Evolutionary conservation across 1,139 yeast genomes (phyloP).

Genomic region (Yamadazyma pseudoaaseri): DNA sequence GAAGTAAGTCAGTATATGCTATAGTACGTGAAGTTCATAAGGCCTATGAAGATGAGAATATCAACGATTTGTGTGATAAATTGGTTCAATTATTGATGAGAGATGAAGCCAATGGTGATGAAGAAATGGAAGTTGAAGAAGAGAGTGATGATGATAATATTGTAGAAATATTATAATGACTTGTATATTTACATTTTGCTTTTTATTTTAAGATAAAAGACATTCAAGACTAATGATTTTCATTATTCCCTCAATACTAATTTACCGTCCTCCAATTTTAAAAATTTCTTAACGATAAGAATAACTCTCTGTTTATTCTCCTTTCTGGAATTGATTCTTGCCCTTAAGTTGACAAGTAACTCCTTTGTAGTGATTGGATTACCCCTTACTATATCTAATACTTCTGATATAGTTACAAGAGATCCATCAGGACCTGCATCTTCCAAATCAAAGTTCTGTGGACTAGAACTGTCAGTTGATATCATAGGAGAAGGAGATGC

Average conservation of each 20-base stretch:
- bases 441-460: slow-evolving; percentile 24
- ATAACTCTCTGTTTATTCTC: slow-evolving; percentile 71
- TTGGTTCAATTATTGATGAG: slow-evolving; percentile 87
- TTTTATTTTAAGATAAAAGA: not conserved
- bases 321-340: slow-evolving; percentile 64
- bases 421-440: slow-evolving; percentile 42
- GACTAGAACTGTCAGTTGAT: not conserved
- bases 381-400: slow-evolving; percentile 59
- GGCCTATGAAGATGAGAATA: slow-evolving; percentile 59
- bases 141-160: slow-evolving; percentile 42
- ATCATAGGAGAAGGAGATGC: slow-evolving; percentile 17
- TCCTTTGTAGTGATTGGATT: slow-evolving; percentile 68
- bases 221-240: too few relatives aligned
- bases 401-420: slow-evolving; percentile 68
- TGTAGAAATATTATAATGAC: slow-evolving; percentile 48
- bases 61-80: slow-evolving; percentile 69
- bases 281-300: slow-evolving; percentile 64
- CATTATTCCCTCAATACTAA: slow-evolving; percentile 55
- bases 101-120: slow-evolving; percentile 63
- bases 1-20: slow-evolving; percentile 80
- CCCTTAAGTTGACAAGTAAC: slow-evolving; percentile 58
- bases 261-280: slow-evolving; percentile 64
- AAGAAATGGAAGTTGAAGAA: slow-evolving; percentile 23
- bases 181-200: slow-evolving; percentile 3
- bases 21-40: slow-evolving; percentile 82